A percentile compares a stretch with the other conserved stretches of the same genome.
These are phyloP conservation scores for Tetrahymena thermophila DNA, from an alignment of 73 alveolate species.

Conservation along the genomic window DNA sequence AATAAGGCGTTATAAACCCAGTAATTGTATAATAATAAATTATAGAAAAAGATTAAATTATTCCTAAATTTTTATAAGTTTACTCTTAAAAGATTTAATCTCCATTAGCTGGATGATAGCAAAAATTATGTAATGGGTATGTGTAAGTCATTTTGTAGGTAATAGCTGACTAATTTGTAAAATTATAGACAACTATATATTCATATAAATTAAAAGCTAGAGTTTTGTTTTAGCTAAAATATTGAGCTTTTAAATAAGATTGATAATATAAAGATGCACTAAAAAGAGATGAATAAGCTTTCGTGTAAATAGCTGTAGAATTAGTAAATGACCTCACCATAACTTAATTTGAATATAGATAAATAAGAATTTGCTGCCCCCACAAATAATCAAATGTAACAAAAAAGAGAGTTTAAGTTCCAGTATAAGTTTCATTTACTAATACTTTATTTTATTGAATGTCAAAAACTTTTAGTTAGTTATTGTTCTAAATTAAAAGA, in stretches of 20 bases:
- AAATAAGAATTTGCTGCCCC: background rate
- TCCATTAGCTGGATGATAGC: background rate
- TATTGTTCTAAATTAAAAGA: background rate
- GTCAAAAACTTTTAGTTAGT: background rate
- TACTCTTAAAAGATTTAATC: background rate
- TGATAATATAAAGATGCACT: background rate
- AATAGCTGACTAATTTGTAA: background rate
- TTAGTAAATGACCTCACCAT: background rate
- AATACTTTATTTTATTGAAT: background rate
- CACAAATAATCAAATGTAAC: background rate
- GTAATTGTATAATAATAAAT: background rate
- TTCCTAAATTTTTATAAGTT: background rate
- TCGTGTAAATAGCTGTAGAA: background rate
- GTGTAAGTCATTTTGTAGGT: background rate
- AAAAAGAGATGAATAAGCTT: background rate
- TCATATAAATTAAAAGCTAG: background rate
- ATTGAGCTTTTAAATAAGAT: background rate
- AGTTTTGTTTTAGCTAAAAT: background rate
- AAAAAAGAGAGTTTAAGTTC: background rate
- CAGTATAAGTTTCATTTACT: background rate
- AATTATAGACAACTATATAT: background rate
- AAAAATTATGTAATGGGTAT: background rate
- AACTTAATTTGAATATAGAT: background rate
- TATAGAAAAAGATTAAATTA: background rate
- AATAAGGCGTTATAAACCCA: background rate